Evolutionary conservation across 23 red algal genomes (phyloP).

Genomic region (Gracilariopsis chorda): DNA sequence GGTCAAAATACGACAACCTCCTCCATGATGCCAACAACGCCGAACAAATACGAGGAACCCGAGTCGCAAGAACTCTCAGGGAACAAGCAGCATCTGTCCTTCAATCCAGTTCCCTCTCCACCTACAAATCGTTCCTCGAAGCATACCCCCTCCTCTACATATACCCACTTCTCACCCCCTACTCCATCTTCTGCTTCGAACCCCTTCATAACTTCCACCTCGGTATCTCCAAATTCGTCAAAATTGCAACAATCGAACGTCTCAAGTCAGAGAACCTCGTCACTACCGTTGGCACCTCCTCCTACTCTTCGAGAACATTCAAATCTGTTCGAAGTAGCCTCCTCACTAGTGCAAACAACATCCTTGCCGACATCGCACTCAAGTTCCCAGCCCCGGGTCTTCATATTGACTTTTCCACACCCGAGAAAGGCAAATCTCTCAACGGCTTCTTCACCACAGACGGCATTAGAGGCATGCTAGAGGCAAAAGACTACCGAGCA

Average conservation of each 20-base stretch:
- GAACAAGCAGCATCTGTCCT: background rate
- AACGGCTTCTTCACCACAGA: background rate
- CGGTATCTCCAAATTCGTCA: constrained; percentile 1
- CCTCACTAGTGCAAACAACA: background rate
- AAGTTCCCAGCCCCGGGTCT: background rate
- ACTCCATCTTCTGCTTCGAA: constrained; percentile 27
- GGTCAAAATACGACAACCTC: background rate
- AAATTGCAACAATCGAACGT: background rate
- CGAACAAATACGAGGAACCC: background rate
- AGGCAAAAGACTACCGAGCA: constrained; percentile 30
- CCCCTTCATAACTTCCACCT: background rate
- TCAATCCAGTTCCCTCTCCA: background rate
- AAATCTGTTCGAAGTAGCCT: background rate
- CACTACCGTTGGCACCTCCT: background rate
- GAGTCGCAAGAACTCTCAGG: background rate
- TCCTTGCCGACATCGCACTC: background rate
- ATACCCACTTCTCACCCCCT: background rate
- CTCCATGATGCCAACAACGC: background rate
- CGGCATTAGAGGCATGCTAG: constrained; percentile 9
- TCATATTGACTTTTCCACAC: background rate
- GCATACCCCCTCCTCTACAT: background rate
- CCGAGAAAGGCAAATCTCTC: background rate
- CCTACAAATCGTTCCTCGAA: background rate
- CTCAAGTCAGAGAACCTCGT: background rate
- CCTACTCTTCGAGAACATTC: background rate